Base-by-base conservation (phyloP, 441 rosid genomes). In the Adansonia rubrostipa region DNA sequence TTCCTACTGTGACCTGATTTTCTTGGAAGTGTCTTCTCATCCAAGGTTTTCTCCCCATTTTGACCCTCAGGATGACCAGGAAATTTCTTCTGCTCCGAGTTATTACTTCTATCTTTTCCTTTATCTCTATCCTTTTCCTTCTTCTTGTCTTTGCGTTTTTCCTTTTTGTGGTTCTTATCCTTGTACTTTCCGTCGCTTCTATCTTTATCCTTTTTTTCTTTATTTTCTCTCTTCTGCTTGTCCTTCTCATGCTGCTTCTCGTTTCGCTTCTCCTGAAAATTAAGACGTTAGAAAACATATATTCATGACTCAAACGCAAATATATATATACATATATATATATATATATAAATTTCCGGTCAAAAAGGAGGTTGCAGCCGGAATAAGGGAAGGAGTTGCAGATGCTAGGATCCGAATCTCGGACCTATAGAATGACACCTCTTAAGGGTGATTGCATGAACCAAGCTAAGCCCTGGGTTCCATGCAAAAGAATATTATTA, bases 151-250 rank as follows among this genome's bases (percentile, higher is more conserved):
- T 76, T 76, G 24, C 77, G 81, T 50, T 80, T 85, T 73, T 87
- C 88, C 77, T 82, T 87, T 54, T 85, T 87, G 44, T 84, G 87
- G 78, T 85, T 87, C 82, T 81, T 87, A 74, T 84, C 90, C 85
- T 81, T 79, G 67, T 80, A 80, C 70, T 85, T 87, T 69, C 77
- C 90, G 77, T 85, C 88, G 54, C 74, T 80, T 78, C 81, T 79
- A 72, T 85, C 88, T 82, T 82, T 87, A 75, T 84, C 90, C 77
- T 67, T 80, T 77, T 76, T 85, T 17, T 84, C 87, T 85, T 82
- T 87, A 51, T 80, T 81, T 50, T 84, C 86, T 54, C 80, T 76
- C 84, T 87, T 83, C 71, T 84, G 84, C 51, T 76, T 85, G 48
- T 84, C 86, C 74, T 84, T 85, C 77, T 87, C 88, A 75, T 75